Base-by-base conservation (phyloP, 495 filamentous ascomycete species). In the Hyaloscypha finlandica region DNA sequence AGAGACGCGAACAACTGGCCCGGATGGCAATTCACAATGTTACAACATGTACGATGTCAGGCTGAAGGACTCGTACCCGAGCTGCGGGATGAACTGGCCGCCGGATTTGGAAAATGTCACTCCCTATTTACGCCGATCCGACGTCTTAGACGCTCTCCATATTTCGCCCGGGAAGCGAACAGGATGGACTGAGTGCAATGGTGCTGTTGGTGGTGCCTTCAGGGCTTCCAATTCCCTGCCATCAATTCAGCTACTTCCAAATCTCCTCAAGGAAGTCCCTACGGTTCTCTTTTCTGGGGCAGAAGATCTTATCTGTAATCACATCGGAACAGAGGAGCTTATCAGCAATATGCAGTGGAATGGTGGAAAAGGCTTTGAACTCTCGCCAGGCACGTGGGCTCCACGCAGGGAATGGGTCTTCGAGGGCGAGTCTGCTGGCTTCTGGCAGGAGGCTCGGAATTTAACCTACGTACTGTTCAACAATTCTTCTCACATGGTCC, bases 401-500 rank as follows among this genome's bases (percentile, higher is more conserved):
- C 93, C 93, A 12, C 88, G 92, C 6, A 89, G 92, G 54, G 89
- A 96, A 73, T 99, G 95, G 96, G 91, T 90, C 5, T 97, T 98
- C 70, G 96, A 98, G 75, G 92, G 88, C 66, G 88, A 97, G 70
- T 80, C 89, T 0, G 95, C 94, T 20, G 95, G 95, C 48, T 89
- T 94, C 73, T 98, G 95, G 79, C 95, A 99, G 79, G 85, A 91
- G 76, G 95, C 95, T 2, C 88, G 96, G 59, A 98, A 98, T 74
- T 79, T 99, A 57, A 99, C 95, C 6, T 99, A 99, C 76, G 88
- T 98, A 14, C 82, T 95, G 33, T 96, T 98, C 78, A 94, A 96
- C 82, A 97, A 98, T 78, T 86, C 92, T 35, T 93, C 89, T 60
- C 95, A 99, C 76, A 99, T 99, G 95, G 95, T 97, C 3, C 95